Conservation (phyloP, 2,329 filamentous ascomycete genomes). For the Incumbomyces delicatus region DNA sequence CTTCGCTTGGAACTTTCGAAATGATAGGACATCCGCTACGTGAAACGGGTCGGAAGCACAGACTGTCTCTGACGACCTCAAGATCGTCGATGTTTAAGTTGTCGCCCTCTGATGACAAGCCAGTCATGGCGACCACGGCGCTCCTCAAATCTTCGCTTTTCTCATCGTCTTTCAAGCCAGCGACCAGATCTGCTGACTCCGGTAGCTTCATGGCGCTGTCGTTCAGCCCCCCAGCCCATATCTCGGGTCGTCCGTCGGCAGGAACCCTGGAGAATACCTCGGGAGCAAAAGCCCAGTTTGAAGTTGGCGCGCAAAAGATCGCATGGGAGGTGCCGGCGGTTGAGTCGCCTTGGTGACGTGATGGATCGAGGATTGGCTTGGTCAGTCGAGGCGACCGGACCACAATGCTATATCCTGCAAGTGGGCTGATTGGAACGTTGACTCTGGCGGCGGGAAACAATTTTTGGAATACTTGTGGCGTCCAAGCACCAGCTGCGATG, state of each 20-base stretch:
- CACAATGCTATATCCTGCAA: conserved; percentile 65
- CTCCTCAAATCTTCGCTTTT: conserved; percentile 28
- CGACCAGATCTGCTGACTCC: conserved; percentile 33
- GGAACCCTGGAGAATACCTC: conserved; percentile 60
- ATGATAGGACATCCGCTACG: conserved; percentile 55
- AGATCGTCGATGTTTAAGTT: conserved; percentile 40
- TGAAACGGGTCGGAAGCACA: conserved; percentile 67
- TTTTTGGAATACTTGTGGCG: conserved; percentile 50
- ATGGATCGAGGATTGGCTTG: conserved; percentile 14
- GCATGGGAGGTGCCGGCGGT: conserved; percentile 40
- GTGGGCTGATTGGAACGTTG: conserved; percentile 47
- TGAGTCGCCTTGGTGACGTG: neutral
- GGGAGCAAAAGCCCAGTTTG: conserved; percentile 48
- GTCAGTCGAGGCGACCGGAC: conserved; percentile 47
- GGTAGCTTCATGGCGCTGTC: conserved; percentile 52
- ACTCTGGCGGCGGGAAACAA: conserved; percentile 52
- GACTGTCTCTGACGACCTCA: conserved; percentile 52
- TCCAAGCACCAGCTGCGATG: conserved; percentile 63
- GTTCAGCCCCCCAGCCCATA: conserved; percentile 68
- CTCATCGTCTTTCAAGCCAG: conserved; percentile 32
- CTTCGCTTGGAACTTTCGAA: conserved; percentile 45
- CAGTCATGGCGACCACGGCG: conserved; percentile 28
- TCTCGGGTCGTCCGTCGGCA: conserved; percentile 39
- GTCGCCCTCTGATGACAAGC: conserved; percentile 16
- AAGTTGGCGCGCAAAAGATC: conserved; percentile 53